Evolutionary conservation across 2,329 filamentous ascomycete genomes (phyloP), one percentile per base, ranked within the genome.

Genomic region (Didymella segeticola): DNA sequence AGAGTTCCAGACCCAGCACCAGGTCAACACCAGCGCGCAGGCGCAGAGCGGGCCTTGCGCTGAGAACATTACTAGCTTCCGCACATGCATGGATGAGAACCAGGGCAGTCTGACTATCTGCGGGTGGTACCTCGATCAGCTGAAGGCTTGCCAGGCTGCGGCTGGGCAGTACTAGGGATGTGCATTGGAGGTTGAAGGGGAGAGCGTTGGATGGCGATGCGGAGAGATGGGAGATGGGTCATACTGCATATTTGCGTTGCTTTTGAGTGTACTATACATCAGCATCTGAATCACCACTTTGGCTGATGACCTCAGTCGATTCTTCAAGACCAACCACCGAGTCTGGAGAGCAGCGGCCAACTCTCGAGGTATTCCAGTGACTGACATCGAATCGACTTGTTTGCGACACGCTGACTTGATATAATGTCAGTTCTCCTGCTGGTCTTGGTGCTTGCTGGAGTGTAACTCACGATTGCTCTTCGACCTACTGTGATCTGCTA

Each of bases 71-170:
- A 86, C 87, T 78, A 86, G 85, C 79, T 98, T 99, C 83, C 93
- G 91, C 70, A 89, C 88, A 81, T 99, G 95, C 84, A 89, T 99
- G 88, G 93, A 98, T 77, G 90, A 98, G 73, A 89, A 99, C 78
- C 82, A 87, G 74, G 95, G 95, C 66, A 92, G 95, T 79, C 87
- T 99, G 89, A 88, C 89, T 74, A 96, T 97, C 74, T 99, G 95
- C 81, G 89, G 90, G 65, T 99, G 93, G 93, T 99, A 99, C 78
- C 81, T 99, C 69, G 95, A 99, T 77, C 93, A 99, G 85, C 83
- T 99, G 34, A 81, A 81, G 77, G 79, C 79, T 15, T 82, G 79
- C 62, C 79, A 81, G 76, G 60, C 68, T 45, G 77, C 78, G 15
- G 77, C 79, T 50, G 69, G 70, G 37, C 77, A 77, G 71, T 82